phyloP scores from a whole-genome alignment of 768 basidiomycete genomes.

The Heimioporus sp. region DNA sequence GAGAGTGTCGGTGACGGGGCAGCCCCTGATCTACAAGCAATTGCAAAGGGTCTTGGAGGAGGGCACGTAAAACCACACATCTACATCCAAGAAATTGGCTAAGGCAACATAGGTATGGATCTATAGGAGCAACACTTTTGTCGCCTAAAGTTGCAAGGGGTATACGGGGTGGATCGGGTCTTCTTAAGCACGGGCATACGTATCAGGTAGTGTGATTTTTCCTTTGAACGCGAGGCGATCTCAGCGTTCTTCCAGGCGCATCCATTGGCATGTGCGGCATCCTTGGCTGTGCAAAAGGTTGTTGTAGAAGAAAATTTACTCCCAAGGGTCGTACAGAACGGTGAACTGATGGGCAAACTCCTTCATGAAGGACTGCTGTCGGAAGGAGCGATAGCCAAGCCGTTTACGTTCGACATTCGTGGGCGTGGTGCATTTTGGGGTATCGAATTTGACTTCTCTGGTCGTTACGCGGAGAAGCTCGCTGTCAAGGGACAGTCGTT shows the following conservation, averaged over 20 bases:
- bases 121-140: constrained; percentile 81
- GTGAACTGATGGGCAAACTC: constrained; percentile 55
- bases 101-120: constrained; percentile 54
- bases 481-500: constrained; percentile 56
- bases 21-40: constrained; percentile 81
- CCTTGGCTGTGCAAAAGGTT: constrained; percentile 78
- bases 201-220: constrained; percentile 54
- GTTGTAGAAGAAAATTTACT: constrained; percentile 71
- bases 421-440: constrained; percentile 85
- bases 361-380: constrained; percentile 54
- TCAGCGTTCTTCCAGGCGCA: constrained; percentile 47
- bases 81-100: too few relatives aligned
- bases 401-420: constrained; percentile 75
- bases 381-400: constrained; percentile 56
- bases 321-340: constrained; percentile 56
- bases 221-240: not conserved
- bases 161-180: constrained; percentile 62
- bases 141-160: constrained; percentile 69
- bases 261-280: constrained; percentile 74
- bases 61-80: constrained; percentile 48
- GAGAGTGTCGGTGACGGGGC: constrained; percentile 76
- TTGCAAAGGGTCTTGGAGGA: constrained; percentile 89
- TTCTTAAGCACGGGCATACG: constrained; percentile 85
- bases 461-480: constrained; percentile 37
- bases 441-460: constrained; percentile 74